Conservation (phyloP, 768 basidiomycete genomes). For the Pluteus cervinus region DNA sequence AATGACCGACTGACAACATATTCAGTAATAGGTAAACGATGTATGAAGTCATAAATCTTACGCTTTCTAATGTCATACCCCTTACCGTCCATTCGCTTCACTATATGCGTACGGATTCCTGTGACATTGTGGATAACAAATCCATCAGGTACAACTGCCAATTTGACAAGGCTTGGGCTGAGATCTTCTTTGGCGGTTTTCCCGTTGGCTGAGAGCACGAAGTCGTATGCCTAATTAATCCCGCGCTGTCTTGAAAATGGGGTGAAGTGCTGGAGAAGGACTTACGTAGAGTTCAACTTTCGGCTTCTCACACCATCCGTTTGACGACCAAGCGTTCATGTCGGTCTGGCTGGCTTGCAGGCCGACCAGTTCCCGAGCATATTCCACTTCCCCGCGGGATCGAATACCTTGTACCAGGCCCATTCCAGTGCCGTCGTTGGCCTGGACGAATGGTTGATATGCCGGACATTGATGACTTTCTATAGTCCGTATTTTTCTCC, state of each 20-base stretch:
- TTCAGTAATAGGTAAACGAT: slow-evolving; percentile 5
- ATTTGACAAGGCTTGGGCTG: slow-evolving; percentile 61
- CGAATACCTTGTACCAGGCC: slow-evolving; percentile 67
- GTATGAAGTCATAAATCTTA: slow-evolving; percentile 29
- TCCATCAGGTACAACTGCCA: slow-evolving; percentile 58
- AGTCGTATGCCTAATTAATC: slow-evolving; percentile 65
- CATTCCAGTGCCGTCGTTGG: slow-evolving; percentile 23
- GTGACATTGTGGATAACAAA: slow-evolving; percentile 72
- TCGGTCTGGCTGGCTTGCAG: slow-evolving; percentile 42
- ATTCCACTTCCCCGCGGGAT: slow-evolving; percentile 72
- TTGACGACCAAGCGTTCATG: slow-evolving; percentile 52
- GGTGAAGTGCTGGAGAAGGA: slow-evolving; percentile 5
- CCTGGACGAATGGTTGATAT: slow-evolving; percentile 42
- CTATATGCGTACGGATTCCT: slow-evolving; percentile 73
- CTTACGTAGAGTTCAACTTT: slow-evolving; percentile 63
- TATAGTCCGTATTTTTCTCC: slow-evolving; percentile 54
- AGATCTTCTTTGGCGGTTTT: slow-evolving; percentile 55
- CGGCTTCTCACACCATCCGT: slow-evolving; percentile 75
- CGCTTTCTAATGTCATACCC: slow-evolving; percentile 85
- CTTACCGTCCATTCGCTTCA: slow-evolving; percentile 72
- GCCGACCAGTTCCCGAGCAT: slow-evolving; percentile 67
- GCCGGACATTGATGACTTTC: slow-evolving; percentile 71
- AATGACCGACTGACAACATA: slow-evolving; percentile 62
- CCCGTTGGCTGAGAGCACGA: slow-evolving; percentile 65
- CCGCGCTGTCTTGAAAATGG: slow-evolving; percentile 1